Percentiles rank a stretch among this genome's conserved stretches.
phyloP scores from a whole-genome alignment of 345 rosid genomes.

The Corymbia maculata region DNA sequence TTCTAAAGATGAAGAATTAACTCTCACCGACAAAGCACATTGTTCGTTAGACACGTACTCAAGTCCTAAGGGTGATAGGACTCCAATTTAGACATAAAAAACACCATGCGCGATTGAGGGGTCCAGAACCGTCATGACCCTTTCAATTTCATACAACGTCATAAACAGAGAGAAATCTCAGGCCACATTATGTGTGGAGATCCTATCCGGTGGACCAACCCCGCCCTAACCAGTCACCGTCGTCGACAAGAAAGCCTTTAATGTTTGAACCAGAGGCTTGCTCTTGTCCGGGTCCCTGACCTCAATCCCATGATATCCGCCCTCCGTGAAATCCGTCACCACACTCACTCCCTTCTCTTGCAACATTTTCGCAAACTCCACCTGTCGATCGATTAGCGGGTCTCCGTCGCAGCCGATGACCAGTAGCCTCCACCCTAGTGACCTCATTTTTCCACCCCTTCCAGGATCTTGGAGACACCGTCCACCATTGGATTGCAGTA shows the following conservation, averaged over 20 bases:
- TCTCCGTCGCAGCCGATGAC: conserved; percentile 11
- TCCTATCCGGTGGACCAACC: background rate
- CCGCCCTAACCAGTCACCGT: background rate
- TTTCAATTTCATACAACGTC: background rate
- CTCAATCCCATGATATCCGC: conserved; percentile 23
- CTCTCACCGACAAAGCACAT: background rate
- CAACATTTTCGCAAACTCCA: conserved; percentile 22
- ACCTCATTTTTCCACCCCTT: background rate
- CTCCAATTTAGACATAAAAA: background rate
- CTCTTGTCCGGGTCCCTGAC: conserved; percentile 1
- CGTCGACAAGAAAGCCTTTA: conserved; percentile 11
- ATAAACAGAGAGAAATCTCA: background rate
- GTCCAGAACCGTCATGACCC: background rate
- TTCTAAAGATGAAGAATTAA: background rate
- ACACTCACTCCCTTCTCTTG: conserved; percentile 28
- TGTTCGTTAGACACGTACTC: background rate
- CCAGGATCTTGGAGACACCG: conserved; percentile 11
- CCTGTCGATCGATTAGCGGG: conserved; percentile 49
- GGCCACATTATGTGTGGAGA: background rate
- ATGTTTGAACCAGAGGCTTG: conserved; percentile 2
- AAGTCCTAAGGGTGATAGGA: background rate
- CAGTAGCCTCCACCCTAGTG: conserved; percentile 21
- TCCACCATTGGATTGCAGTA: conserved; percentile 38
- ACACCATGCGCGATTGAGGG: background rate
- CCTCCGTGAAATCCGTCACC: conserved; percentile 8